These are phyloP conservation scores for Kregervanrija pseudodelftensis DNA, from an alignment of 805 yeast genomes.

Conservation along the genomic window DNA sequence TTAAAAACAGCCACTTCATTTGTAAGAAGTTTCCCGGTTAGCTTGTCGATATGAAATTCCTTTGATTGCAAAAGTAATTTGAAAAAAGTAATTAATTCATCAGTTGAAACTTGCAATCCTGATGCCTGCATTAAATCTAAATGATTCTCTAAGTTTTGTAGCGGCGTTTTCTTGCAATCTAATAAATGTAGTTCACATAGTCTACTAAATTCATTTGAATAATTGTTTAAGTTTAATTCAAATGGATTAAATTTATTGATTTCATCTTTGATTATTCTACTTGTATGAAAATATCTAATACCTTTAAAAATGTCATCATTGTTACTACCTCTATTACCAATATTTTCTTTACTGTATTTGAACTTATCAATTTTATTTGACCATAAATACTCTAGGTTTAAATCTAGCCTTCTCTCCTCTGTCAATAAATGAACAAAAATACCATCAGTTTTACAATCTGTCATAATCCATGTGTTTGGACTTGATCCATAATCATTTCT, in stretches of 20 bases:
- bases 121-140: constrained; percentile 23
- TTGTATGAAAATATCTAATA: constrained; percentile 38
- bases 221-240: constrained; percentile 10
- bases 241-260: constrained; percentile 7
- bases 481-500: constrained; percentile 50
- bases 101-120: constrained; percentile 19
- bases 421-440: constrained; percentile 71
- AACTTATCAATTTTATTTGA: constrained; percentile 11
- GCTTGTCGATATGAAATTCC: constrained; percentile 17
- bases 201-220: constrained; percentile 12
- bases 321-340: constrained; percentile 14
- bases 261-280: background rate
- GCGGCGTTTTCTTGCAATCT: constrained; percentile 14
- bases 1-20: constrained; percentile 13
- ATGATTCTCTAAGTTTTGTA: constrained; percentile 16
- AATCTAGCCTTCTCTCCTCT: constrained; percentile 52
- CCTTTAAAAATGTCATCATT: constrained; percentile 40
- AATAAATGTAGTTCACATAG: constrained; percentile 15
- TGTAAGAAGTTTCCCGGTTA: background rate
- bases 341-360: constrained; percentile 6
- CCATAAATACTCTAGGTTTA: constrained; percentile 72
- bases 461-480: constrained; percentile 77
- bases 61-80: constrained; percentile 21
- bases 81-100: constrained; percentile 16
- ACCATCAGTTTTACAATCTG: constrained; percentile 58